These are phyloP conservation scores for Pseudomassariella vexata DNA, from an alignment of 2,329 filamentous ascomycete species.

Conservation along the genomic window DNA sequence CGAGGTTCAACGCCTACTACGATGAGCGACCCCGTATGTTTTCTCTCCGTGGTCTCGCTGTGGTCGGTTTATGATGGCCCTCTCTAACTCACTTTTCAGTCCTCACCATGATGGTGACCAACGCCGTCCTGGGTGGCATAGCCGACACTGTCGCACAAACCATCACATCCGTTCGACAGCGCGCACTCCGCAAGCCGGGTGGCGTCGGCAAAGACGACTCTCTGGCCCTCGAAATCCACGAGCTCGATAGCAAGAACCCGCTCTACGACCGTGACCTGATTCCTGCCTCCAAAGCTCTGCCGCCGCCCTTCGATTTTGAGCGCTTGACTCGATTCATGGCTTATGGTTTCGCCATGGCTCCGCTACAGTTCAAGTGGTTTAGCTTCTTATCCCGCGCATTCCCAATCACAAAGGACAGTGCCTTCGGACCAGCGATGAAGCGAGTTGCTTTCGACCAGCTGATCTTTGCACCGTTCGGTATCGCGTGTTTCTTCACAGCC, in stretches of 20 bases:
- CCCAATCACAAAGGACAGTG: constrained; percentile 72
- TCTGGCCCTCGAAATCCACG: constrained; percentile 81
- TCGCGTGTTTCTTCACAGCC: constrained; percentile 85
- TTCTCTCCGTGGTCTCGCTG: no score
- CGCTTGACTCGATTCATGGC: constrained; percentile 92
- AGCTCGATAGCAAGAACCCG: constrained; percentile 76
- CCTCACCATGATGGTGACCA: constrained; percentile 98
- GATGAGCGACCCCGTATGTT: constrained; percentile 73
- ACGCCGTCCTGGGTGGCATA: constrained; percentile 89
- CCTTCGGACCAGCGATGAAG: constrained; percentile 76
- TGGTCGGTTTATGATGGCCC: no score
- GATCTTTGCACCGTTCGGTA: constrained; percentile 82
- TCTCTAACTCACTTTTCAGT: constrained; percentile 58
- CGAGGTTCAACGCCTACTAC: constrained; percentile 93
- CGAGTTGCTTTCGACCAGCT: constrained; percentile 89
- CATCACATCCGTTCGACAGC: constrained; percentile 75
- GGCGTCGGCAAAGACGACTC: constrained; percentile 57
- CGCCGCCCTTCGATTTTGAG: constrained; percentile 92
- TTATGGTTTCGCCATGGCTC: constrained; percentile 95
- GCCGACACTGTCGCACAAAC: constrained; percentile 95
- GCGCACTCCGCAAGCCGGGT: constrained; percentile 57
- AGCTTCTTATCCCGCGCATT: constrained; percentile 75
- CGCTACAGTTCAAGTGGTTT: constrained; percentile 95
- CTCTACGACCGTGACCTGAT: constrained; percentile 61
- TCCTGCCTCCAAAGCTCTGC: constrained; percentile 54